Evolutionary conservation across 768 basidiomycete species (phyloP).

Genomic region (Gymnopilus dilepis): DNA sequence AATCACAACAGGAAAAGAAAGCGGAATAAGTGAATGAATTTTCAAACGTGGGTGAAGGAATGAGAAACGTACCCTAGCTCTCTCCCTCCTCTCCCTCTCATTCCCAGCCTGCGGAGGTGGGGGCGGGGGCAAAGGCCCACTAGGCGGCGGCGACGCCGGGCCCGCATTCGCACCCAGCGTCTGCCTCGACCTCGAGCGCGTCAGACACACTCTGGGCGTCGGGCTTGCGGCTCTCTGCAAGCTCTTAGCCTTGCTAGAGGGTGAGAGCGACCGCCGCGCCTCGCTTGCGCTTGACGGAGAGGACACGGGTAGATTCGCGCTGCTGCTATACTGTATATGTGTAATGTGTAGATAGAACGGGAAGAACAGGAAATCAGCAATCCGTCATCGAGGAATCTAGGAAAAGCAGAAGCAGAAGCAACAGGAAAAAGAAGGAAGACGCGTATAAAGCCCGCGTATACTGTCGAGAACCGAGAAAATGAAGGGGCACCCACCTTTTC

Average conservation of each 20-base stretch:
- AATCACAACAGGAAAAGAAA: neutral
- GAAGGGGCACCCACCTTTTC: neutral
- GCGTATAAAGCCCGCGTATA: neutral
- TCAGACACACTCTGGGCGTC: neutral
- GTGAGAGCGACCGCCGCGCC: neutral
- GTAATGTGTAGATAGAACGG: neutral
- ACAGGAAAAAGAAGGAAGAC: no score
- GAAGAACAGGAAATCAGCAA: neutral
- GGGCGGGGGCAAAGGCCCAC: slow-evolving; percentile 16
- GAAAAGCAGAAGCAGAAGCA: no score
- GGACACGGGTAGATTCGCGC: neutral
- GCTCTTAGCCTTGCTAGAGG: neutral
- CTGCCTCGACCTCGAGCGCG: slow-evolving; percentile 3
- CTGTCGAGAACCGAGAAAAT: neutral
- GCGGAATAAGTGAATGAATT: no score
- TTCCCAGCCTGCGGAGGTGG: neutral
- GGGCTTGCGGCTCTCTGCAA: neutral
- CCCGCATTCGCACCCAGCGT: neutral
- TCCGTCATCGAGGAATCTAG: neutral
- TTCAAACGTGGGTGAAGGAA: no score
- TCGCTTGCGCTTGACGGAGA: neutral
- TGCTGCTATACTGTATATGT: neutral
- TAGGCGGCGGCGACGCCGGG: slow-evolving; percentile 18
- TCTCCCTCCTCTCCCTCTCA: neutral
- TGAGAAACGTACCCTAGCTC: neutral